Conservation (phyloP, 129 eudicot genomes). For the Smallanthus sonchifolius region DNA sequence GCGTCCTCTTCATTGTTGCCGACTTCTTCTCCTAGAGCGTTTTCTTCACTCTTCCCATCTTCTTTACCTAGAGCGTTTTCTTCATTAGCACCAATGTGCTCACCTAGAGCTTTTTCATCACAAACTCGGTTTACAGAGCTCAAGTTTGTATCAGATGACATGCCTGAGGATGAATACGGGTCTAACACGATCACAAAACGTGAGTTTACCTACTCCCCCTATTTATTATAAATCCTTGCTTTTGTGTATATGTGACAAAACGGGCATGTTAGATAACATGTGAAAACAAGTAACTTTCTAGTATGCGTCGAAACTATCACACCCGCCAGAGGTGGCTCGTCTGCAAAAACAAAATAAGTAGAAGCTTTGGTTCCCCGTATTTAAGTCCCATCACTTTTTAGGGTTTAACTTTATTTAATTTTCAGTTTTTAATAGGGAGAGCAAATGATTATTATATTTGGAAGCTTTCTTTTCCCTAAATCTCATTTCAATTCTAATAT, state of each 20-base stretch:
- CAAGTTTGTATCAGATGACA: slow-evolving; percentile 39
- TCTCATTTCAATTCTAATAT: no score
- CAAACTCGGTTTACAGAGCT: slow-evolving; percentile 43
- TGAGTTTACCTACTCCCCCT: slow-evolving; percentile 23
- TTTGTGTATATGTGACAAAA: background rate
- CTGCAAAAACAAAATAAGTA: no score
- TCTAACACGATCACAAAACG: slow-evolving; percentile 24
- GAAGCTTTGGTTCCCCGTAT: no score
- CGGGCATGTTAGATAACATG: background rate
- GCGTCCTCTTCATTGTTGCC: slow-evolving; percentile 19
- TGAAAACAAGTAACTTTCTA: background rate
- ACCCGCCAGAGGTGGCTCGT: no score
- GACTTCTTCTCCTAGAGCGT: slow-evolving; percentile 20
- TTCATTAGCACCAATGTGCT: slow-evolving; percentile 18
- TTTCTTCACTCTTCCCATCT: slow-evolving; percentile 16
- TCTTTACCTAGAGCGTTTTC: slow-evolving; percentile 24
- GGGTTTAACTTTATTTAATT: no score
- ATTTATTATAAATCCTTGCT: background rate
- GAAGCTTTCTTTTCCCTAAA: no score
- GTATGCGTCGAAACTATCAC: background rate
- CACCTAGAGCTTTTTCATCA: slow-evolving; percentile 32
- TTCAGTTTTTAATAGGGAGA: no score
- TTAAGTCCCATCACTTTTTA: no score
- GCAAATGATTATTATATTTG: no score
- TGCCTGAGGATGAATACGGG: slow-evolving; percentile 37